A percentile compares a stretch with the other conserved stretches of the same genome.
Evolutionary conservation across 2,329 filamentous ascomycete species (phyloP).

Genomic region (Colletotrichum sp.): DNA sequence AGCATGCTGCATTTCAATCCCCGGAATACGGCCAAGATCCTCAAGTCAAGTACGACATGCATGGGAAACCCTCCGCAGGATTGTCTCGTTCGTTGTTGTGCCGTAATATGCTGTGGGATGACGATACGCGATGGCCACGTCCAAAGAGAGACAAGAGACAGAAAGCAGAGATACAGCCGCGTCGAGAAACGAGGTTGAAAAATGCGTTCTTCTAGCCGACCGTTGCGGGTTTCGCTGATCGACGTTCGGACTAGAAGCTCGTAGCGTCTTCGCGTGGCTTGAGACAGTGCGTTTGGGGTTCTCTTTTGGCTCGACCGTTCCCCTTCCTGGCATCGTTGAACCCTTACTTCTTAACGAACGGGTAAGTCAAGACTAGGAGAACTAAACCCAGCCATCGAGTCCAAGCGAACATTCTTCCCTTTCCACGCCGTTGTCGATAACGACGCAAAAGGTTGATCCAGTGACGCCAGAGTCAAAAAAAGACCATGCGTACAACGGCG

Average conservation of each 20-base stretch:
- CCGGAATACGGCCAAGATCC: background rate
- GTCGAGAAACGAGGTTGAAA: background rate
- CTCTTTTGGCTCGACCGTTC: background rate
- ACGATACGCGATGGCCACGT: background rate
- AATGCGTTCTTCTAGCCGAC: slow-evolving; percentile 3
- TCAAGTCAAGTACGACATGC: background rate
- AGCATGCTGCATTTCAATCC: background rate
- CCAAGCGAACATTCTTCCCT: background rate
- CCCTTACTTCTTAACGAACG: background rate
- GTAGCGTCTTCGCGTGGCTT: slow-evolving; percentile 8
- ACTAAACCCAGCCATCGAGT: background rate
- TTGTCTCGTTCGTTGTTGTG: background rate
- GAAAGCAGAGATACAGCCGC: background rate
- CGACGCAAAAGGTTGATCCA: background rate
- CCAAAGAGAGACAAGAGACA: background rate
- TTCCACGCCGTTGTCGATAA: background rate
- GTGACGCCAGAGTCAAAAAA: background rate
- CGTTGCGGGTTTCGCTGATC: slow-evolving; percentile 1
- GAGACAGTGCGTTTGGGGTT: slow-evolving; percentile 10
- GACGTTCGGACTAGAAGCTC: slow-evolving; percentile 7
- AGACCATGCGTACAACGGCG: background rate
- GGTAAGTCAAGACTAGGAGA: background rate
- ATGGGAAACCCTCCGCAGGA: background rate
- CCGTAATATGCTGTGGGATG: background rate
- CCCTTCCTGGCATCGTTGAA: background rate